These are phyloP conservation scores for Syzygium oleosum DNA, from an alignment of 345 rosid genomes.

Conservation along the genomic window DNA sequence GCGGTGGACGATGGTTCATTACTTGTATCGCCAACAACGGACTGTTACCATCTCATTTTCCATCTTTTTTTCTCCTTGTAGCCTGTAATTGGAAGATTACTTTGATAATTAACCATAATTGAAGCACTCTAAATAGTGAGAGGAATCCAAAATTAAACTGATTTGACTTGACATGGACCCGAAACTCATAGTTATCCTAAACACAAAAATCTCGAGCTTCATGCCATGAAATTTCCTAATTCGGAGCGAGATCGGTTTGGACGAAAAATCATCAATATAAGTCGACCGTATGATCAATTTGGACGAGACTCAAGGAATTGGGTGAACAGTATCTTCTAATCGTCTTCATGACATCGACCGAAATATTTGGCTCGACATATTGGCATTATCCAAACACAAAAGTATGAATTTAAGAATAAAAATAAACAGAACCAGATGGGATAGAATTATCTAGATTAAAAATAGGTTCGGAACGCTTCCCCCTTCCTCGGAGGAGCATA, in stretches of 20 bases:
- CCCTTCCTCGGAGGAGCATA: background rate
- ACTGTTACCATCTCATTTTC: background rate
- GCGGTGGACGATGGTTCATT: background rate
- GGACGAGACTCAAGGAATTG: background rate
- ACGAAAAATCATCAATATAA: background rate
- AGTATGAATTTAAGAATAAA: no score
- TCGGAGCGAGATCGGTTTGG: background rate
- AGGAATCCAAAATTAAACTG: background rate
- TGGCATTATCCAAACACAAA: background rate
- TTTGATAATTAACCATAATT: background rate
- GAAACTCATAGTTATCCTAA: background rate
- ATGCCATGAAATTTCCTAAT: background rate
- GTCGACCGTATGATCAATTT: rapidly evolving
- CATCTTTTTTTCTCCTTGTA: background rate
- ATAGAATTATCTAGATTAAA: background rate
- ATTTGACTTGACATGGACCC: background rate
- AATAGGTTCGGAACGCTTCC: background rate
- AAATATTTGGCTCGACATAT: background rate
- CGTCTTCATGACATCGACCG: background rate
- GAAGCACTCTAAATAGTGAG: background rate
- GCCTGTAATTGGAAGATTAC: background rate
- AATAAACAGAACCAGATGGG: background rate
- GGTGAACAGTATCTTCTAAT: background rate
- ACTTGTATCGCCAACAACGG: background rate
- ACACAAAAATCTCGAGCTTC: background rate